Evolutionary conservation across 768 basidiomycete genomes (phyloP).

Genomic region (Neoboletus subvelutipes): DNA sequence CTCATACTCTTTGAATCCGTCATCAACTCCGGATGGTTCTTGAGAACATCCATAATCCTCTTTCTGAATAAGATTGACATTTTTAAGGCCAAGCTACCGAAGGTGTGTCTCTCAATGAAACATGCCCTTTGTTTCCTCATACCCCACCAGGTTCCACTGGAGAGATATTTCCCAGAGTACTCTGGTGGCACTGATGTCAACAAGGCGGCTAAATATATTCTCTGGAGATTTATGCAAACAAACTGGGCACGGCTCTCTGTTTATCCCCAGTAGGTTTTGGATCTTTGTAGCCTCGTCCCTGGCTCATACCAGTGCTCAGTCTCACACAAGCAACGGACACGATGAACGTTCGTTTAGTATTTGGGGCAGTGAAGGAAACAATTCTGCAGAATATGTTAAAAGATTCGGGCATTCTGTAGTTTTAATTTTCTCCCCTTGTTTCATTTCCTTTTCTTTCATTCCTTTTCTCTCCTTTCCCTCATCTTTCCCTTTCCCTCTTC

Average conservation of each 20-base stretch:
- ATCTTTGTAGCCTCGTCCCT: not conserved
- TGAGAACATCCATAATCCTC: conserved; percentile 62
- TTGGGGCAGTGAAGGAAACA: conserved; percentile 91
- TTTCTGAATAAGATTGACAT: conserved; percentile 75
- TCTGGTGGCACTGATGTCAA: conserved; percentile 88
- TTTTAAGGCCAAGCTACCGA: conserved; percentile 71
- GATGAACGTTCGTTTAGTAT: conserved; percentile 76
- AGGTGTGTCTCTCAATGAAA: conserved; percentile 22
- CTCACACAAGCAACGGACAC: conserved; percentile 90
- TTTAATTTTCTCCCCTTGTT: not conserved
- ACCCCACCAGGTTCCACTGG: conserved; percentile 58
- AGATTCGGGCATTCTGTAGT: conserved; percentile 78
- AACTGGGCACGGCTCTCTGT: conserved; percentile 82
- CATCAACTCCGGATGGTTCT: conserved; percentile 80
- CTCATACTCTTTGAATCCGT: conserved; percentile 74
- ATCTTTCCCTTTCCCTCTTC: not conserved
- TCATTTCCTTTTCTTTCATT: not conserved
- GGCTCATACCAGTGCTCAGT: conserved; percentile 34
- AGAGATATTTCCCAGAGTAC: conserved; percentile 83
- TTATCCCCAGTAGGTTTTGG: conserved; percentile 76
- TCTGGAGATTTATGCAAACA: conserved; percentile 94
- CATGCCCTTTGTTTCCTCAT: not conserved
- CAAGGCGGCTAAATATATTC: conserved; percentile 91
- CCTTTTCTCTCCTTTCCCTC: not conserved
- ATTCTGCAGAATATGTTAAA: conserved; percentile 85